phyloP scores from a whole-genome alignment of 2,329 filamentous ascomycete species.

The Penicillium janthinellum region DNA sequence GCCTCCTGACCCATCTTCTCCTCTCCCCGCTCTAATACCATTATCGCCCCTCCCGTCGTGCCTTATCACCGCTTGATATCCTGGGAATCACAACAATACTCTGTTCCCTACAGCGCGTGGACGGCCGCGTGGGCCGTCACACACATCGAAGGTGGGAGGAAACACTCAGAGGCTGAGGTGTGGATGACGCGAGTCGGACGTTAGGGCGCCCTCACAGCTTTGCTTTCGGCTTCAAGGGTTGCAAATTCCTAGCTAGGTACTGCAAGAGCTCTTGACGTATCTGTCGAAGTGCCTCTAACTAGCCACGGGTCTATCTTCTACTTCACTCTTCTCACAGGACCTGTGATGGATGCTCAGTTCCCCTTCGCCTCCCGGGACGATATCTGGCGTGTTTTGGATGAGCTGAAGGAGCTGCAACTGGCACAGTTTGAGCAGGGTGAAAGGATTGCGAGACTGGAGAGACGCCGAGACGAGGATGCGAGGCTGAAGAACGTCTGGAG shows the following conservation, averaged over 20 bases:
- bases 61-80: slow-evolving; percentile 4
- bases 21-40: slow-evolving; percentile 13
- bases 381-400: slow-evolving; percentile 65
- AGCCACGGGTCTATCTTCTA: background rate
- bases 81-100: slow-evolving; percentile 6
- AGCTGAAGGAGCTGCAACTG: slow-evolving; percentile 63
- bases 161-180: background rate
- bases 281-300: background rate
- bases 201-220: background rate
- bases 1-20: background rate
- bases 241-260: background rate
- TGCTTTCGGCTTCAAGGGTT: background rate
- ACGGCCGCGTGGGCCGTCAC: slow-evolving; percentile 31
- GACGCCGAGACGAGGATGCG: slow-evolving; percentile 64
- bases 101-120: slow-evolving; percentile 20
- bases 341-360: slow-evolving; percentile 64
- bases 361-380: slow-evolving; percentile 66
- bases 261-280: background rate
- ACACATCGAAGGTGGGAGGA: slow-evolving; percentile 21
- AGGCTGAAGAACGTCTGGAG: slow-evolving; percentile 84
- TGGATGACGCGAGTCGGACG: background rate
- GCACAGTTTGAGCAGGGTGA: slow-evolving; percentile 64
- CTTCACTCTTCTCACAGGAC: background rate
- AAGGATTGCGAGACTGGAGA: slow-evolving; percentile 62
- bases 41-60: background rate